A percentile compares a stretch with the other conserved stretches of the same genome.
phyloP scores from a whole-genome alignment of 2,329 filamentous ascomycete species.

The Coniella lustricola region DNA sequence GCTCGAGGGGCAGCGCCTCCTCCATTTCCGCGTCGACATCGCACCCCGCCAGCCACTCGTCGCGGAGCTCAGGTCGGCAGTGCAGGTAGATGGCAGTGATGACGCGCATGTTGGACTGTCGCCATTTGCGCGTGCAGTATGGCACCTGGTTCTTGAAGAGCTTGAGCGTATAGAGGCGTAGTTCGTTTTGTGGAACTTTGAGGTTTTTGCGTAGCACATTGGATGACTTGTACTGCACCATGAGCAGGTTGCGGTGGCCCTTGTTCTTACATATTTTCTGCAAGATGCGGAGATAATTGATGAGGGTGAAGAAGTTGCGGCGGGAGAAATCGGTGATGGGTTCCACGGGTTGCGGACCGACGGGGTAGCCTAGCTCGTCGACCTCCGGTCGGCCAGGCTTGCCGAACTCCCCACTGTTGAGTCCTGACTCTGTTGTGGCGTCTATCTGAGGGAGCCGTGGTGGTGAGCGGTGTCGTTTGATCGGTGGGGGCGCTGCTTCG shows the following conservation, averaged over 20 bases:
- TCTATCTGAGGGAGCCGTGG: slow-evolving; percentile 29
- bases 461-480: slow-evolving; percentile 50
- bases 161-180: slow-evolving; percentile 92
- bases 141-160: slow-evolving; percentile 98
- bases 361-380: slow-evolving; percentile 81
- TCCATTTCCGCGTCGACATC: slow-evolving; percentile 93
- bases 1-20: slow-evolving; percentile 84
- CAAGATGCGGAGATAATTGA: slow-evolving; percentile 92
- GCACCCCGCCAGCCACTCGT: slow-evolving; percentile 88
- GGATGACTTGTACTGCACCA: slow-evolving; percentile 92
- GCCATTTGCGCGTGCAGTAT: slow-evolving; percentile 97
- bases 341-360: slow-evolving; percentile 59
- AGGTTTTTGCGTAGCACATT: slow-evolving; percentile 88
- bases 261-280: slow-evolving; percentile 97
- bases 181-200: slow-evolving; percentile 78
- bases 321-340: slow-evolving; percentile 88
- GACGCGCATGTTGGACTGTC: slow-evolving; percentile 95
- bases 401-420: slow-evolving; percentile 3
- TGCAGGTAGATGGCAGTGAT: slow-evolving; percentile 96
- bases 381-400: slow-evolving; percentile 50
- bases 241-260: slow-evolving; percentile 84
- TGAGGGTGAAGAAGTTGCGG: slow-evolving; percentile 90
- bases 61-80: slow-evolving; percentile 82
- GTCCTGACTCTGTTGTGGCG: slow-evolving; percentile 19
- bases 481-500: slow-evolving; percentile 80